Conservation (phyloP, 352 stramenopile species). For the Phytopythium cucurbitacearum region DNA sequence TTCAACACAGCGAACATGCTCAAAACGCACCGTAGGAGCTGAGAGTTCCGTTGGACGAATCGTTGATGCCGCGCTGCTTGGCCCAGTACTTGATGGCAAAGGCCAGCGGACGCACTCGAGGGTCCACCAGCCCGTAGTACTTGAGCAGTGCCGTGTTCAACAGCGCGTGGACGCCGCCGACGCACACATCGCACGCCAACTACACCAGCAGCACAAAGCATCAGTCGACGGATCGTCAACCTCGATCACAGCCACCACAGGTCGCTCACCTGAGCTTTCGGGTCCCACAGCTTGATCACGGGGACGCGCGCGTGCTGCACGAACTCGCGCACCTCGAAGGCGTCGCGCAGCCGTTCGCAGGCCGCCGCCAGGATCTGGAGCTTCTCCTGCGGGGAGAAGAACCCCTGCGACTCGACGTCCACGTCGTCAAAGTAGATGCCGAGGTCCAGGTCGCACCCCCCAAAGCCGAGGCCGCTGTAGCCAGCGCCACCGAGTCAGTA, state of each 20-base stretch:
- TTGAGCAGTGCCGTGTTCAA: conserved; percentile 82
- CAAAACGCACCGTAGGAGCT: conserved; percentile 90
- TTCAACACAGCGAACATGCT: background rate
- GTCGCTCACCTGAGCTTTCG: conserved; percentile 32
- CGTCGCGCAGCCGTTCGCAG: conserved; percentile 27
- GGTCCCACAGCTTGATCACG: conserved; percentile 77
- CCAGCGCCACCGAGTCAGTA: background rate
- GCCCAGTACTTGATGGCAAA: conserved; percentile 98
- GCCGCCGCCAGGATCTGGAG: conserved; percentile 52
- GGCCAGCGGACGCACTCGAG: conserved; percentile 86
- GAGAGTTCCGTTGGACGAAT: conserved; percentile 94
- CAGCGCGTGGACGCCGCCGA: conserved; percentile 63
- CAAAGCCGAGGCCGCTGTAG: conserved; percentile 63
- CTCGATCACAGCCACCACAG: background rate
- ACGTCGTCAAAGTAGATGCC: conserved; percentile 80
- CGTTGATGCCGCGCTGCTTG: conserved; percentile 96
- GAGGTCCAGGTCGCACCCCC: conserved; percentile 75
- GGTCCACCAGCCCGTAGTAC: conserved; percentile 64
- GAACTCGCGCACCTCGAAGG: conserved; percentile 69
- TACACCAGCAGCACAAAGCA: conserved; percentile 7
- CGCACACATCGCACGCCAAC: conserved; percentile 68
- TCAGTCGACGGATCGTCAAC: background rate
- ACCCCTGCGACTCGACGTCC: conserved; percentile 44
- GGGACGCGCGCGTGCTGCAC: conserved; percentile 69
- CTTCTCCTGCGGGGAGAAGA: conserved; percentile 54